These are phyloP conservation scores for Neckera pumila DNA, from an alignment of 225 moss, liverwort and hornwort species.

Conservation along the genomic window DNA sequence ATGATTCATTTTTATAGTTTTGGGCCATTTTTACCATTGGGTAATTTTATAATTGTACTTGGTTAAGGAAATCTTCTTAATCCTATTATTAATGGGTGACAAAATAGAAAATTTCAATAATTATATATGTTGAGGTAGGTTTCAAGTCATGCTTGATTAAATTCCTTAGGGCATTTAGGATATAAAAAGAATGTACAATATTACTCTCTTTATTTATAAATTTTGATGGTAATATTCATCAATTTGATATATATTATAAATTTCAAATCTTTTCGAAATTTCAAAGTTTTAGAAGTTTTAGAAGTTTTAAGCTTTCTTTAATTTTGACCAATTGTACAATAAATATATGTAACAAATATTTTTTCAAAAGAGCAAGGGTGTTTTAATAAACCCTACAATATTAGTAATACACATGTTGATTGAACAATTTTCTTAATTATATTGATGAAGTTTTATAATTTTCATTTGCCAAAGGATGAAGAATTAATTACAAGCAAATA, in stretches of 20 bases:
- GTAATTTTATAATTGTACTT: not conserved
- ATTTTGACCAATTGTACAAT: not conserved
- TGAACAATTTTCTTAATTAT: not conserved
- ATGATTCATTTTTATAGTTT: not conserved
- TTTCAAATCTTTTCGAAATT: not conserved
- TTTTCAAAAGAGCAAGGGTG: not conserved
- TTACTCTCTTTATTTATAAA: not conserved
- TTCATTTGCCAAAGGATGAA: not conserved
- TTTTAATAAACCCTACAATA: not conserved
- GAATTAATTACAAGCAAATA: too few relatives aligned
- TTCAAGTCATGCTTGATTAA: too few relatives aligned
- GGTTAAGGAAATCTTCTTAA: not conserved
- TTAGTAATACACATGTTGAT: not conserved
- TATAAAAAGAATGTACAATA: not conserved
- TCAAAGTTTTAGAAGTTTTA: not conserved
- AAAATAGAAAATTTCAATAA: not conserved
- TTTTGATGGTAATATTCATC: not conserved
- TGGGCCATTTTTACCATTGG: not conserved
- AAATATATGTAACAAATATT: not conserved
- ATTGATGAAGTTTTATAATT: not conserved
- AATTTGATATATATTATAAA: not conserved
- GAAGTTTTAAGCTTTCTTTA: not conserved
- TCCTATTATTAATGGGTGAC: rapidly evolving
- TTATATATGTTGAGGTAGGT: rapidly evolving
- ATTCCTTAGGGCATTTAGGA: not conserved